Evolutionary conservation across 2,329 filamentous ascomycete species (phyloP).

Genomic region (Colletotrichum aenigma): DNA sequence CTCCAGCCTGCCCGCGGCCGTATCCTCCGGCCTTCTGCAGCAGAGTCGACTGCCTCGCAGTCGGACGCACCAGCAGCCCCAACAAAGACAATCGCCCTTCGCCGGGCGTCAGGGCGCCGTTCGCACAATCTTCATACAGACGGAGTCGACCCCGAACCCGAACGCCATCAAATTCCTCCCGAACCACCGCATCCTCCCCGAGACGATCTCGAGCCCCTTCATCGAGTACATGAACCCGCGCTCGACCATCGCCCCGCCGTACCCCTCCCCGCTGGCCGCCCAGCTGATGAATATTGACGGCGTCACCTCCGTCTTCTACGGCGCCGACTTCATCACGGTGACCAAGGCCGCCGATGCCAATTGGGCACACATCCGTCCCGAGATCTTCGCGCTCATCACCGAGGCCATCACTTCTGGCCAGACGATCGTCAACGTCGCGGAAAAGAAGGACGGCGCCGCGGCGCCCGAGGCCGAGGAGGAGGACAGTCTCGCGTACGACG

Average conservation of each 20-base stretch:
- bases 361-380: slow-evolving; percentile 94
- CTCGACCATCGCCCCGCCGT: slow-evolving; percentile 83
- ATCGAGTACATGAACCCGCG: slow-evolving; percentile 92
- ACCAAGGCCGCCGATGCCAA: slow-evolving; percentile 87
- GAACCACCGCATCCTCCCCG: slow-evolving; percentile 83
- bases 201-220: slow-evolving; percentile 74
- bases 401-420: slow-evolving; percentile 87
- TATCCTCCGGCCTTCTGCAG: slow-evolving; percentile 9
- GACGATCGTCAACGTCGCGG: slow-evolving; percentile 75
- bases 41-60: background rate
- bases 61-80: background rate
- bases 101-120: slow-evolving; percentile 37
- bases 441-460: slow-evolving; percentile 56
- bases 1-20: slow-evolving; percentile 16
- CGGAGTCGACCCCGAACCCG: slow-evolving; percentile 90
- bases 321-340: slow-evolving; percentile 93
- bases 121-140: slow-evolving; percentile 96
- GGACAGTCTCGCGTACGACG: slow-evolving; percentile 82
- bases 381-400: slow-evolving; percentile 94
- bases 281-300: slow-evolving; percentile 93
- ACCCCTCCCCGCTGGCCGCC: slow-evolving; percentile 89
- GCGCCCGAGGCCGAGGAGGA: slow-evolving; percentile 52
- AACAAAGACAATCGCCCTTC: slow-evolving; percentile 19
- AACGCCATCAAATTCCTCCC: slow-evolving; percentile 97
- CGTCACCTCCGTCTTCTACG: slow-evolving; percentile 94